Evolutionary conservation across 306 rosid genomes (phyloP).

Genomic region (cucumber (Cucumis sativus)): DNA sequence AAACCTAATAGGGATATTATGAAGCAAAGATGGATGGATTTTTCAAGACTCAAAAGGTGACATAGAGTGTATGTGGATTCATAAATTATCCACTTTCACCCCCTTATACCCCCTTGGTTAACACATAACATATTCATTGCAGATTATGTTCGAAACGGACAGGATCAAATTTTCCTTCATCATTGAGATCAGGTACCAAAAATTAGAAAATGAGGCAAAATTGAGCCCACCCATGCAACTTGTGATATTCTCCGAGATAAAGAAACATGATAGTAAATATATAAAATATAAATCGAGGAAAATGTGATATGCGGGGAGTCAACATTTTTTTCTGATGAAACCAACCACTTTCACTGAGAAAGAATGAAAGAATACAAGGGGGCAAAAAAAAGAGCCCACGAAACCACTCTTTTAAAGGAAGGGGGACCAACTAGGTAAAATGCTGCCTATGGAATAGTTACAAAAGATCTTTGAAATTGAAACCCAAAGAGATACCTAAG

Average conservation of each 20-base stretch:
- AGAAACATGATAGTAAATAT: not conserved
- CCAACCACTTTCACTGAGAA: too few species aligned
- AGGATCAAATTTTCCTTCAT: not conserved
- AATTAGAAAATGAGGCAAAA: not conserved
- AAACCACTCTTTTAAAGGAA: too few species aligned
- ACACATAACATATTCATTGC: not conserved
- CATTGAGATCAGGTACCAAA: not conserved
- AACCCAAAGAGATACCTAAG: too few species aligned
- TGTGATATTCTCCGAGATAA: not conserved
- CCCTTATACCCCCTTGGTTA: not conserved
- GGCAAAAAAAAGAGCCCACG: too few species aligned
- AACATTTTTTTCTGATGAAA: not conserved
- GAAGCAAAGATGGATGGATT: not conserved
- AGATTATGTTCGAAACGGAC: not conserved
- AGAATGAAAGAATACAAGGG: too few species aligned
- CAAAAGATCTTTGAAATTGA: too few species aligned
- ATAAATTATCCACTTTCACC: not conserved
- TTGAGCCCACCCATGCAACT: not conserved
- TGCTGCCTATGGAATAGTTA: too few species aligned
- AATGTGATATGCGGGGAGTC: not conserved
- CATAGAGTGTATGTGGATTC: not conserved
- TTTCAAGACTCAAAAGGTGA: not conserved
- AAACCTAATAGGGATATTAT: not conserved
- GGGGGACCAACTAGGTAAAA: too few species aligned
- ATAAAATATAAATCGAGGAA: not conserved